Conservation (phyloP, 176 grass and related monocot genomes). For the Paspalum vaginatum region DNA sequence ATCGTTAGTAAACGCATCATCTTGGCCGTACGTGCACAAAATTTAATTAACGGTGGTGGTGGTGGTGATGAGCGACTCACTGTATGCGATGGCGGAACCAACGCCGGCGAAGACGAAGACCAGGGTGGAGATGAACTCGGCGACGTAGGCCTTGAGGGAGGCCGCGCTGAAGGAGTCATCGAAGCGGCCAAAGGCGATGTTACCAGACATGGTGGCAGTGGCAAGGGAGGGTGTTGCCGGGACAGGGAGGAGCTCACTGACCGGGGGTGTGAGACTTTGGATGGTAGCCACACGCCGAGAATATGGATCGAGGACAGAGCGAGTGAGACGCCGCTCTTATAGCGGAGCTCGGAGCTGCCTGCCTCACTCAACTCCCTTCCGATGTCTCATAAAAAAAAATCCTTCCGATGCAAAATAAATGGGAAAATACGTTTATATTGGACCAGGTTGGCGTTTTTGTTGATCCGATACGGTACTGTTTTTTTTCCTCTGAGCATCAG, state of each 20-base stretch:
- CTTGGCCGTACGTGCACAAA: not conserved
- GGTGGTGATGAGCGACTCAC: constrained; percentile 28
- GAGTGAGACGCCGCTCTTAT: constrained; percentile 30
- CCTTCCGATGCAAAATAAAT: not conserved
- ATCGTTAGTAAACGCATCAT: not conserved
- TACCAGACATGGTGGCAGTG: constrained; percentile 38
- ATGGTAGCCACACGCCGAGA: constrained; percentile 21
- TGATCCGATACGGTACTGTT: too few species aligned
- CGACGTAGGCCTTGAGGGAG: constrained; percentile 68
- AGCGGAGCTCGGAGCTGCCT: not conserved
- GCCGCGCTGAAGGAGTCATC: constrained; percentile 66
- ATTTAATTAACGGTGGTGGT: too few species aligned
- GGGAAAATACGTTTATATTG: not conserved
- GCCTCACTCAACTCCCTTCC: not conserved
- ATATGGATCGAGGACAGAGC: constrained; percentile 29
- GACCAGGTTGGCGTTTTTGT: not conserved
- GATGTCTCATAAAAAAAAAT: not conserved
- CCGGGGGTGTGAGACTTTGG: not conserved
- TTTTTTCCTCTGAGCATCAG: too few species aligned
- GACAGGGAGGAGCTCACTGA: not conserved
- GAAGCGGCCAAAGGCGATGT: constrained; percentile 69
- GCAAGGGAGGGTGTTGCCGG: not conserved
- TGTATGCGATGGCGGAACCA: constrained; percentile 80
- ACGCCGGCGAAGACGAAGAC: constrained; percentile 82
- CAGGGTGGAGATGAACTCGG: constrained; percentile 84